Base-by-base conservation (phyloP, 2,329 filamentous ascomycete species). In the Macrophomina pseudophaseolina region DNA sequence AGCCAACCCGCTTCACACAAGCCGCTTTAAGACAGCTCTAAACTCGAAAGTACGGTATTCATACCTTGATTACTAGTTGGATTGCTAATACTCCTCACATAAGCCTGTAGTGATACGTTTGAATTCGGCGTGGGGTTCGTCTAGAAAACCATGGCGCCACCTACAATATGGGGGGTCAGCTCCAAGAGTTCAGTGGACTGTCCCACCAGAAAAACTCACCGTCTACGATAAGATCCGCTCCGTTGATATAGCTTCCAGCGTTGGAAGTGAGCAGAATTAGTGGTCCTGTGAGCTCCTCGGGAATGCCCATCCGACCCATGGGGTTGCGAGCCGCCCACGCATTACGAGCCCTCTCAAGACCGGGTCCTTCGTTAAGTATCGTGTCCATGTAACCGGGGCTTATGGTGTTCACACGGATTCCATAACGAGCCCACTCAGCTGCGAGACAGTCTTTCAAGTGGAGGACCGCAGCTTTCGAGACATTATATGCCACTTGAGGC, bases 321-420 rank as follows among this genome's bases (percentile, higher is more conserved):
- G 90, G 89, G 73, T 88, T 88, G 65, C 87, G 80, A 40, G 78
- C 79, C 28, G 81, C 81, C 89, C 89, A 91, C 1, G 83, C 80
- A 35, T 79, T 78, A 66, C 86, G 80, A 44, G 84, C 83, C 44
- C 81, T 80, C 11, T 82, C 82, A 54, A 91, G 74, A 0, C 85
- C 86, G 7, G 85, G 83, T 0, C 89, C 88, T 67, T 88, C 88
- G 72, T 92, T 93, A 56, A 93, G 77, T 12, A 91, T 86, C 0
- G 90, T 92, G 72, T 92, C 90, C 87, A 93, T 92, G 71, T 93
- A 93, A 0, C 91, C 91, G 0, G 91, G 91, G 46, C 84, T 88
- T 52, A 94, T 83, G 18, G 83, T 86, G 71, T 94, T 93, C 5
- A 91, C 88, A 2, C 89, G 79, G 68, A 94, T 91, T 0, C 91